phyloP scores from a whole-genome alignment of 208 protist species.

The Leishmania tarentolae region DNA sequence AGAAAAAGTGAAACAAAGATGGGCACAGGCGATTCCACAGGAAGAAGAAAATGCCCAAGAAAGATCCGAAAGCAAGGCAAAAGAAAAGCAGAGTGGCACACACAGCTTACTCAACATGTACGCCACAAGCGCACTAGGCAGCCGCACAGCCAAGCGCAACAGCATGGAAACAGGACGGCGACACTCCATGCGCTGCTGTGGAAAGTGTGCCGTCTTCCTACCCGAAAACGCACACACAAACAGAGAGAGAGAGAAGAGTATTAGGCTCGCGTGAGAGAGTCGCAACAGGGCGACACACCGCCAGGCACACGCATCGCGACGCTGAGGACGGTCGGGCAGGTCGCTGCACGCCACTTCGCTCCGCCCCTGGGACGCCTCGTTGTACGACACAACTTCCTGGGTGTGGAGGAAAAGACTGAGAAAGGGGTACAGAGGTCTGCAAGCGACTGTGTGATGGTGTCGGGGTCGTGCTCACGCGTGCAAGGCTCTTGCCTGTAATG shows the following conservation, averaged over 20 bases:
- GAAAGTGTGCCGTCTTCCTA: not conserved
- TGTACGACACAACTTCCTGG: no score
- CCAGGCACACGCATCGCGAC: not conserved
- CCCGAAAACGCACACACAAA: not conserved
- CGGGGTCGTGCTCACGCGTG: not conserved
- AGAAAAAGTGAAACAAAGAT: not conserved
- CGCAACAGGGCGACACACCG: not conserved
- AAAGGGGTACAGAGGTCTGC: not conserved
- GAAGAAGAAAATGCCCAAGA: not conserved
- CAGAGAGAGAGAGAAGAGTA: not conserved
- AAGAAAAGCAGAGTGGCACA: constrained; percentile 6
- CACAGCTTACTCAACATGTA: not conserved
- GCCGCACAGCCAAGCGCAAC: not conserved
- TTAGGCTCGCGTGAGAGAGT: no score
- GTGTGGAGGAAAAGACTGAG: no score
- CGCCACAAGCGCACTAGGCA: not conserved
- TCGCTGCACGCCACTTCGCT: no score
- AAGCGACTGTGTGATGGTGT: not conserved
- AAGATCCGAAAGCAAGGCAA: constrained; percentile 4
- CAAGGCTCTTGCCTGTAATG: not conserved
- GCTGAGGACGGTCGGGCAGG: no score
- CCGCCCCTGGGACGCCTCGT: no score
- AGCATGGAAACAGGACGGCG: not conserved
- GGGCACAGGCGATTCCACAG: not conserved
- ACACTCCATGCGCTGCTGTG: not conserved